Evolutionary conservation across 164 flowering plant genomes (phyloP), one percentile per base, ranked within the genome.

Genomic region (Tetracentron sinense): DNA sequence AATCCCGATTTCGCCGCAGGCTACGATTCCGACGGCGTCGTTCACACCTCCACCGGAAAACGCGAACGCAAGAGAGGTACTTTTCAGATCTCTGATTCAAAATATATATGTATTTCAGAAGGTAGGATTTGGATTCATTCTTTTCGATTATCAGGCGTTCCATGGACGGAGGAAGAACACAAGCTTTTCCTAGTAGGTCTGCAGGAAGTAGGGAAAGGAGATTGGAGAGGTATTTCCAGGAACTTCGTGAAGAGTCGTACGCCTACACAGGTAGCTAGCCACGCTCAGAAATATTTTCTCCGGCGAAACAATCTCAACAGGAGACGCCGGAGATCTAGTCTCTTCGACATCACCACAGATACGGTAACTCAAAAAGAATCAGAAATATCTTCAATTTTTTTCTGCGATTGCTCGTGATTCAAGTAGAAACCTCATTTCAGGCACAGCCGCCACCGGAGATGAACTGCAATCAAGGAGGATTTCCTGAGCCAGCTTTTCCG

Each of bases 121-220:
- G n/a, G 30, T 19, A 20, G 35, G 29, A 25, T 46, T 23, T 23
- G 8, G 7, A 11, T 22, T 25, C 2, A 10, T 56, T 48, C 15
- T n/a, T 46, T 68, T 6, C 49, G 29, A 35, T 60, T 3, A 22
- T 30, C 53, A 89, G 96, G 98, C 16, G 87, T 86, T 31, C 95
- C 98, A 46, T 92, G 98, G 98, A 92, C 95, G 58, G 98, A 92
- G 75, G 96, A 88, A 56, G 96, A 92, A 69, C 96, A 92, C 66
- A 75, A 70, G 73, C 72, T 86, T 7, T 92, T 92, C 69, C 53
- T 92, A 68, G 30, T 83, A 54, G 98, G 96, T 0, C 72, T 90
- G 62, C 82, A 87, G 77, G 83, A 75, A 56, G 96, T 88, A 0
- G 98, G 98, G 59, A 92, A 90, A 75, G 98, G 98, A 50, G 96